A percentile compares a stretch with the other conserved stretches of the same genome.
phyloP scores from a whole-genome alignment of 768 basidiomycete genomes.

The Atractiella rhizophila region DNA sequence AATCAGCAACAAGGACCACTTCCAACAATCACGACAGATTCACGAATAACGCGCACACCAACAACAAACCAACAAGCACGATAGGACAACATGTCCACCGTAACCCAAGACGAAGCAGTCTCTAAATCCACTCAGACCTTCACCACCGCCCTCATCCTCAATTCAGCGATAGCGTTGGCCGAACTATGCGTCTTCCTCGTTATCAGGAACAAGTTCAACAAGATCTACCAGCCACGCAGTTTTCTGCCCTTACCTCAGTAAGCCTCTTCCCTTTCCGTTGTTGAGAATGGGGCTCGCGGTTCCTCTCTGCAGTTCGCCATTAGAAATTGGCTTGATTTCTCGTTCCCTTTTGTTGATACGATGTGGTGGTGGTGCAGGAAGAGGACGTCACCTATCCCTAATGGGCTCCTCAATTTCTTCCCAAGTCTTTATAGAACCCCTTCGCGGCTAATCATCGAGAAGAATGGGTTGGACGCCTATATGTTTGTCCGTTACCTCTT shows the following conservation, averaged over 20 bases:
- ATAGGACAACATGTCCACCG: too few relatives aligned
- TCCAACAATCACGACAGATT: too few relatives aligned
- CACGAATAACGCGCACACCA: too few relatives aligned
- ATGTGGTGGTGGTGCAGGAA: constrained; percentile 38
- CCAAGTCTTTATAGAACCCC: constrained; percentile 26
- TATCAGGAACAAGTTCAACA: constrained; percentile 56
- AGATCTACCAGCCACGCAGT: constrained; percentile 76
- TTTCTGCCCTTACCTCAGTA: constrained; percentile 24
- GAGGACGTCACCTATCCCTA: background rate
- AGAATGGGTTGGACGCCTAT: constrained; percentile 75
- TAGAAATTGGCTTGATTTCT: constrained; percentile 19
- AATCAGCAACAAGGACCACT: too few relatives aligned
- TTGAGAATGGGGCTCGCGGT: too few relatives aligned
- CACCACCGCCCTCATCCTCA: constrained; percentile 60
- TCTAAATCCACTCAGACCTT: too few relatives aligned
- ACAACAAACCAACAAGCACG: too few relatives aligned
- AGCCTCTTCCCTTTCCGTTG: too few relatives aligned
- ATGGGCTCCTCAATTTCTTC: background rate
- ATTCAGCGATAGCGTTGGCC: constrained; percentile 28
- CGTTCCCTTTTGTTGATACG: constrained; percentile 34
- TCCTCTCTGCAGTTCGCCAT: constrained; percentile 25
- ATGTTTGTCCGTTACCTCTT: constrained; percentile 71
- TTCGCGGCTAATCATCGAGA: constrained; percentile 45
- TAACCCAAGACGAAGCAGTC: too few relatives aligned
- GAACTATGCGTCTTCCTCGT: constrained; percentile 47